These are phyloP conservation scores for Raddia guianensis DNA, from an alignment of 176 grass and related monocot species.

Conservation along the genomic window DNA sequence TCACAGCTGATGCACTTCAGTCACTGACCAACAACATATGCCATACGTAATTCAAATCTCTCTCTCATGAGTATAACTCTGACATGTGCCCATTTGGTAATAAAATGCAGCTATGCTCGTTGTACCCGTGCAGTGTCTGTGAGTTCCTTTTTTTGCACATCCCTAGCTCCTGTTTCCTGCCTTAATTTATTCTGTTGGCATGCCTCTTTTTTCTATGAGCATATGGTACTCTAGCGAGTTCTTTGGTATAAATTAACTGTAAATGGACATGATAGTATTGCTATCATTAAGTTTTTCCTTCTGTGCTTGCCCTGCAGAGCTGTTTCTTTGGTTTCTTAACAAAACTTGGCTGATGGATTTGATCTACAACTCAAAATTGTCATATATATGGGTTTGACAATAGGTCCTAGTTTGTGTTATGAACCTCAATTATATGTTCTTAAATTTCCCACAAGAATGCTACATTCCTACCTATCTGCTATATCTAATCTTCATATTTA, in stretches of 20 bases:
- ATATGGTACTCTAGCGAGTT: neutral
- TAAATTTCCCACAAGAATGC: neutral
- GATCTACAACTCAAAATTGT: too few relatives aligned
- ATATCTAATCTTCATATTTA: neutral
- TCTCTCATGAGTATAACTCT: neutral
- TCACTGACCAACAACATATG: conserved; percentile 89
- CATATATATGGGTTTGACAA: neutral
- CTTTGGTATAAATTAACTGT: neutral
- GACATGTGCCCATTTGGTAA: neutral
- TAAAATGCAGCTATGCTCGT: conserved; percentile 74
- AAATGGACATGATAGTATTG: neutral
- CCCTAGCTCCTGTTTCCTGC: neutral
- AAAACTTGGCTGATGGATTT: neutral
- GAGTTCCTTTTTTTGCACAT: neutral
- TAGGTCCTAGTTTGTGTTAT: neutral
- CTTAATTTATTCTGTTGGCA: too few relatives aligned
- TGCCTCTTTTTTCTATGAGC: too few relatives aligned
- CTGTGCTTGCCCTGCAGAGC: neutral
- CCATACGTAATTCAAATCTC: conserved; percentile 60
- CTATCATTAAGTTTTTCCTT: neutral
- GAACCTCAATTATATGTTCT: neutral
- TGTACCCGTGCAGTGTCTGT: conserved; percentile 90
- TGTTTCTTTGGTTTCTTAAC: neutral
- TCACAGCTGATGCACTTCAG: conserved; percentile 69
- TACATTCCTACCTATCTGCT: neutral